Evolutionary conservation across 106 monocot genomes (phyloP), one percentile per base, ranked within the genome.

Genomic region (Iris macrosiphon): DNA sequence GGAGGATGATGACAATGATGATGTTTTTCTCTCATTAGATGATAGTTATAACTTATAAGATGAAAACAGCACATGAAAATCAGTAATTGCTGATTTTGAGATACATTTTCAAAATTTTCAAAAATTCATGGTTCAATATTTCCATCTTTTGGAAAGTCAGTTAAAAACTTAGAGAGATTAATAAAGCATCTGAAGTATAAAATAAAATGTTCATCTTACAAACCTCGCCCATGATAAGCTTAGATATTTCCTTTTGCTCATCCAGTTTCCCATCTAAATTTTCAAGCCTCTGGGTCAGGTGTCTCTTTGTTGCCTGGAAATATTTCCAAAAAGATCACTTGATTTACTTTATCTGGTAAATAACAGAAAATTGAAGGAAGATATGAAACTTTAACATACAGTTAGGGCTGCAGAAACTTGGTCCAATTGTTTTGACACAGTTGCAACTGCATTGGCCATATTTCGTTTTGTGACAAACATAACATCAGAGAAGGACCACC

Each of bases 391-490:
- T 15, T n/a, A 32, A 64, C 87, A 56, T 87, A 93, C 87, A 28
- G 87, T 64, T 60, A 93, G 60, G 56, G 87, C 79, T 57, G 82
- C 47, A 44, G 87, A 80, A 17, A 93, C 76, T 87, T 93, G 87
- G 40, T 87, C 87, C 59, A 93, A 68, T 69, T 93, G 92, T 58
- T 83, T 77, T 39, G 87, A 87, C 22, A 93, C 75, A 60, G 61
- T 74, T 38, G 72, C 57, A 77, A 87, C 92, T 68, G 92, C 92
- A 72, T 63, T 80, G 27, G 92, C 76, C 92, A 93, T 93, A 66
- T 83, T 79, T 45, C 68, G 79, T 74, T 93, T 93, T 45, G 92
- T 93, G 49, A 93, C 87, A 63, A 87, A 93, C 87, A 93, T 93
- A 41, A 83, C 83, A 83, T 93, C 87, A 43, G 92, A 74, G 31